These are phyloP conservation scores for Fragaria nilgerrensis DNA, from an alignment of 306 rosid species.

Conservation along the genomic window DNA sequence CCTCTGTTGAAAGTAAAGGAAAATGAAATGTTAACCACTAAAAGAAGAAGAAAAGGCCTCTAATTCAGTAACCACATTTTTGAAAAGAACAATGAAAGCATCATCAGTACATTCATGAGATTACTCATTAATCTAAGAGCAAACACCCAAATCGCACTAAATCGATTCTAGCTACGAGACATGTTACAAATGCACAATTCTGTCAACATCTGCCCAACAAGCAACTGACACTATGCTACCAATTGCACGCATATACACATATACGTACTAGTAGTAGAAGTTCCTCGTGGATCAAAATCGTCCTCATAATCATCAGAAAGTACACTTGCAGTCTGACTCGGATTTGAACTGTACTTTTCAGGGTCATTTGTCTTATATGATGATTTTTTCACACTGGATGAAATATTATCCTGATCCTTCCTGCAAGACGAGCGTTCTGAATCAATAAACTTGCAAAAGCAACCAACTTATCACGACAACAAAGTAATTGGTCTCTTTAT, in stretches of 20 bases:
- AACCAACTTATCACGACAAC: neutral
- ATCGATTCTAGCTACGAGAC: neutral
- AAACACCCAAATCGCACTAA: neutral
- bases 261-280: slow-evolving; percentile 66
- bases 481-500: neutral
- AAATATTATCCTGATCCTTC: slow-evolving; percentile 40
- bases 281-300: slow-evolving; percentile 96
- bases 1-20: slow-evolving; percentile 54
- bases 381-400: slow-evolving; percentile 51
- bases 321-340: slow-evolving; percentile 47
- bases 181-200: neutral
- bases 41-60: neutral
- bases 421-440: slow-evolving; percentile 47
- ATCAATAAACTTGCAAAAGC: slow-evolving; percentile 23
- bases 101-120: neutral
- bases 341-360: slow-evolving; percentile 43
- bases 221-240: neutral
- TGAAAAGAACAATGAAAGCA: neutral
- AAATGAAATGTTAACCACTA: slow-evolving; percentile 9
- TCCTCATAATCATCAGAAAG: slow-evolving; percentile 49
- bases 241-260: slow-evolving; percentile 8
- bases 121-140: neutral
- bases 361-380: slow-evolving; percentile 44
- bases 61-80: neutral
- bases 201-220: slow-evolving; percentile 18